These are phyloP conservation scores for Albatrellus ellisii DNA, from an alignment of 768 basidiomycete species.

Conservation along the genomic window DNA sequence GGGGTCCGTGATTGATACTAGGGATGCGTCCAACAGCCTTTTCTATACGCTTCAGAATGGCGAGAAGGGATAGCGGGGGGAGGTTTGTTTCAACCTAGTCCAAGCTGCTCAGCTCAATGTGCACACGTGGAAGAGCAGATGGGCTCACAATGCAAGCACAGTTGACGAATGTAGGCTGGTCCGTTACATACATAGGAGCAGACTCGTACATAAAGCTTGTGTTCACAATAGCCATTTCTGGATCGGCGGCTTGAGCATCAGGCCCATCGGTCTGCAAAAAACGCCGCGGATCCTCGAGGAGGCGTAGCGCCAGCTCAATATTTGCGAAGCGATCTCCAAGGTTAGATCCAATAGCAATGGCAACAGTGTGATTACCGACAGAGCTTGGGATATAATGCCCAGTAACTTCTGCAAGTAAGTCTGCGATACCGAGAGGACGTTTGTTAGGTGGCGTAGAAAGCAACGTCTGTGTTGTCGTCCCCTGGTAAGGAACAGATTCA, in stretches of 20 bases:
- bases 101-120: neutral
- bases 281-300: constrained; percentile 40
- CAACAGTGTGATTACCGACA: constrained; percentile 33
- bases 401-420: too few relatives aligned
- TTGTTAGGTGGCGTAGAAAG: too few relatives aligned
- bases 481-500: constrained; percentile 5
- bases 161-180: constrained; percentile 84
- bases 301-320: constrained; percentile 62
- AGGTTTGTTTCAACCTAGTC: constrained; percentile 69
- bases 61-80: constrained; percentile 41
- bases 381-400: too few relatives aligned
- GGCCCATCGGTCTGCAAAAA: constrained; percentile 18
- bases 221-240: constrained; percentile 35
- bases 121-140: neutral
- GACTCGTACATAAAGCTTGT: constrained; percentile 92
- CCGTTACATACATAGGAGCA: constrained; percentile 88
- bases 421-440: neutral
- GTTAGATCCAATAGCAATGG: constrained; percentile 83
- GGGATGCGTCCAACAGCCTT: constrained; percentile 61
- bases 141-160: constrained; percentile 75
- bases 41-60: constrained; percentile 64
- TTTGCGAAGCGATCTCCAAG: constrained; percentile 78
- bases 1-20: constrained; percentile 73
- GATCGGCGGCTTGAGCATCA: constrained; percentile 11
- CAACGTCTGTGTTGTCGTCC: neutral